Percentiles rank a stretch among this genome's conserved stretches.
Evolutionary conservation across 129 eudicot genomes (phyloP).

Genomic region (Logfia minima): DNA sequence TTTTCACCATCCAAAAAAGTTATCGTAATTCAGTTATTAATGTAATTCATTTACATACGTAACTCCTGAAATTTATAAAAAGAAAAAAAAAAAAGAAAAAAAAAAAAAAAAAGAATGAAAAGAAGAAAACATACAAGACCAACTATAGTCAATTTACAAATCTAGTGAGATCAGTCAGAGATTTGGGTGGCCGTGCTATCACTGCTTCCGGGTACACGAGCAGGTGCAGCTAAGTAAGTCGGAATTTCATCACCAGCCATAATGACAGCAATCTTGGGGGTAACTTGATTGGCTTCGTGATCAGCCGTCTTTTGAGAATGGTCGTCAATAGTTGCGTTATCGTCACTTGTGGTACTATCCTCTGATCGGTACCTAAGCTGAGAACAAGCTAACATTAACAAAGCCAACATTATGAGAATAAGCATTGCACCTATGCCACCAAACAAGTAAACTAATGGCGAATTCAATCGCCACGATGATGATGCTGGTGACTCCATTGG

Average conservation of each 20-base stretch:
- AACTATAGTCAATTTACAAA: neutral
- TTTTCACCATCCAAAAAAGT: neutral
- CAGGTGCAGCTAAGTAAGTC: constrained; percentile 48
- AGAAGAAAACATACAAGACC: neutral
- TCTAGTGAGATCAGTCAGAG: neutral
- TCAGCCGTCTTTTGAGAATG: neutral
- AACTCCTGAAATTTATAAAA: neutral
- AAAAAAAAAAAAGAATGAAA: too few relatives aligned
- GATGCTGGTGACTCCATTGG: neutral
- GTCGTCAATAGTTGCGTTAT: neutral
- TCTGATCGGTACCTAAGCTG: constrained; percentile 21
- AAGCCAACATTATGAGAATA: constrained; percentile 42
- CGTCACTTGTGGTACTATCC: neutral
- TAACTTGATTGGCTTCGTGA: constrained; percentile 5
- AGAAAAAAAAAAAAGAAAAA: too few relatives aligned
- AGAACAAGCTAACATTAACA: constrained; percentile 53
- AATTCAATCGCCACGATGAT: constrained; percentile 36
- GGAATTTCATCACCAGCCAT: constrained; percentile 70
- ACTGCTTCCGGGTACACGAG: constrained; percentile 1
- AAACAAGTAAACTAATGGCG: constrained; percentile 45
- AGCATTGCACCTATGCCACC: constrained; percentile 47
- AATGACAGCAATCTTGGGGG: constrained; percentile 48
- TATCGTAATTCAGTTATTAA: too few relatives aligned
- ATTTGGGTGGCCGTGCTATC: neutral
- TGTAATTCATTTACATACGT: neutral